These are phyloP conservation scores for Hortaea sp. DNA, from an alignment of 2,329 filamentous ascomycete species.

Conservation along the genomic window DNA sequence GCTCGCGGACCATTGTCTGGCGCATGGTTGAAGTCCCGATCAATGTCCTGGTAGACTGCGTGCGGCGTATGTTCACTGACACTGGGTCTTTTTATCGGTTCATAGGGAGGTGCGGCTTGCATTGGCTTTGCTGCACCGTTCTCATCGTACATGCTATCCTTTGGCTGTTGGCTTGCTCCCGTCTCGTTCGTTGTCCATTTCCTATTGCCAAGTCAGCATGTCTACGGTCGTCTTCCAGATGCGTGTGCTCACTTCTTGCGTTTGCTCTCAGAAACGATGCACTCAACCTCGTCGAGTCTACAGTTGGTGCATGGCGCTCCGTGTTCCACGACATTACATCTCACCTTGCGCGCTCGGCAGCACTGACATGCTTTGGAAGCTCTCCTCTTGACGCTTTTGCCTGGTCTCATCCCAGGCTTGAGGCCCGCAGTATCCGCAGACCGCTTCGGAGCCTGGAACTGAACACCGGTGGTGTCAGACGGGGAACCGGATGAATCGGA, in stretches of 20 bases:
- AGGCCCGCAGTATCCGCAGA: constrained; percentile 49
- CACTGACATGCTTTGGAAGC: constrained; percentile 87
- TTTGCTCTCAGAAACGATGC: constrained; percentile 60
- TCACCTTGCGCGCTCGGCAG: constrained; percentile 80
- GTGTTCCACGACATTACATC: constrained; percentile 84
- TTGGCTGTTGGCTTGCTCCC: constrained; percentile 9
- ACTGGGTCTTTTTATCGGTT: constrained; percentile 14
- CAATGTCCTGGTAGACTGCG: constrained; percentile 39
- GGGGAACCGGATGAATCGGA: constrained; percentile 23
- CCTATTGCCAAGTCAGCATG: constrained; percentile 10
- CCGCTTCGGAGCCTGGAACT: constrained; percentile 35
- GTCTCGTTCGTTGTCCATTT: constrained; percentile 24
- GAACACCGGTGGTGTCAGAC: constrained; percentile 15
- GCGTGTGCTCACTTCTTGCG: constrained; percentile 56
- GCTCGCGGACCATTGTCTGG: constrained; percentile 8
- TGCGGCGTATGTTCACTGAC: constrained; percentile 47
- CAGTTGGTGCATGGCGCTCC: constrained; percentile 82
- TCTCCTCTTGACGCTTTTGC: constrained; percentile 63
- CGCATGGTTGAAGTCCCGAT: constrained; percentile 11
- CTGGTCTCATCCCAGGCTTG: constrained; percentile 35
- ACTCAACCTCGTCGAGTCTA: constrained; percentile 68
- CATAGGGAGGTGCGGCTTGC: constrained; percentile 24
- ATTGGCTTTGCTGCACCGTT: constrained; percentile 13
- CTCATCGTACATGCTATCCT: constrained; percentile 3
- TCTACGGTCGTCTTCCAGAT: not conserved